Conservation (phyloP, 257 asterid genomes). For the Voacanga thouarsii region DNA sequence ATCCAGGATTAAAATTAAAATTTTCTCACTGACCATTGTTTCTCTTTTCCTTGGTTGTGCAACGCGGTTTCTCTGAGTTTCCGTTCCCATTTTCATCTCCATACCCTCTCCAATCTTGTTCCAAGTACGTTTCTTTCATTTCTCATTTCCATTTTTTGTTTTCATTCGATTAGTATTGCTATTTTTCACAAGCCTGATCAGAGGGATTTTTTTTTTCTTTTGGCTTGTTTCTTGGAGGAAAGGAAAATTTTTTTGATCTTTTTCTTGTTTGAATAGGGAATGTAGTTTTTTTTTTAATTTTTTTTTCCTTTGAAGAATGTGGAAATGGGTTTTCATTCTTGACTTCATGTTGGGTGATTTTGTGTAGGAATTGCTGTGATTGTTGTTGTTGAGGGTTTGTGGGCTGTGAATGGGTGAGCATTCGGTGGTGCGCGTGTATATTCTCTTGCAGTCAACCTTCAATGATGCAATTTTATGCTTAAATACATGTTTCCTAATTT, state of each 20-base stretch:
- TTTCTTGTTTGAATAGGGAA: not conserved
- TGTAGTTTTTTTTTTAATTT: not conserved
- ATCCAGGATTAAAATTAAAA: no score
- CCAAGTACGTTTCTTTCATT: slow-evolving; percentile 38
- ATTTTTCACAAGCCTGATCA: slow-evolving; percentile 44
- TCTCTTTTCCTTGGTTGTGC: slow-evolving; percentile 6
- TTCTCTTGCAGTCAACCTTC: not conserved
- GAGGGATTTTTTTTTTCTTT: slow-evolving; percentile 24
- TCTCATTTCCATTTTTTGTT: slow-evolving; percentile 5
- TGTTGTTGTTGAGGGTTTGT: slow-evolving; percentile 24
- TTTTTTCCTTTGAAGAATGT: slow-evolving; percentile 3
- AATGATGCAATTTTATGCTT: not conserved
- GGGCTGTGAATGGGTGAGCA: slow-evolving; percentile 60
- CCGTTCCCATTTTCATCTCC: slow-evolving; percentile 16
- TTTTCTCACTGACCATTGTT: not conserved
- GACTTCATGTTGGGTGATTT: slow-evolving; percentile 21
- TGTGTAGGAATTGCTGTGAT: slow-evolving; percentile 15
- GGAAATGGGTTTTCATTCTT: slow-evolving; percentile 21
- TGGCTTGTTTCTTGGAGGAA: not conserved
- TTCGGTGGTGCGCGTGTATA: slow-evolving; percentile 33
- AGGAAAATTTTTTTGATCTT: slow-evolving; percentile 15
- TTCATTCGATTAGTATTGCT: slow-evolving; percentile 44
- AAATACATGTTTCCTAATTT: not conserved
- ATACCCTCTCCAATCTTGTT: slow-evolving; percentile 31
- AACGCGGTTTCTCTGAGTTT: slow-evolving; percentile 21